phyloP scores from a whole-genome alignment of 371 early-diverging fungal species.

The Mucor racemosus region DNA sequence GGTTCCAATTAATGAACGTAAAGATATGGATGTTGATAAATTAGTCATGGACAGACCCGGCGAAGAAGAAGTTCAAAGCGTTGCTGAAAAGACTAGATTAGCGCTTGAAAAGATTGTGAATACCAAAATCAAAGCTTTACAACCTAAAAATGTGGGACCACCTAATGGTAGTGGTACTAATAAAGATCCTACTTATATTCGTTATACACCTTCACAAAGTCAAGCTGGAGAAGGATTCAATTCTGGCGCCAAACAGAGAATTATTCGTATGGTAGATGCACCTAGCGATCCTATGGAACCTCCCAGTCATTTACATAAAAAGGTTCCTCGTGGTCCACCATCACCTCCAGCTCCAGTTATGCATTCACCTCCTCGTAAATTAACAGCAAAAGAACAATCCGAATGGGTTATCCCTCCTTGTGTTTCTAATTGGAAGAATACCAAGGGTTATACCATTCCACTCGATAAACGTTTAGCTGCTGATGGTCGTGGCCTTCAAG shows the following conservation, averaged over 20 bases:
- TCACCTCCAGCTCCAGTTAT: slow-evolving; percentile 96
- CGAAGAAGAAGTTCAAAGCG: slow-evolving; percentile 78
- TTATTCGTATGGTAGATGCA: slow-evolving; percentile 94
- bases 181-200: slow-evolving; percentile 81
- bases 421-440: slow-evolving; percentile 99
- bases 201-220: slow-evolving; percentile 88
- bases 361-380: slow-evolving; percentile 96
- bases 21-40: slow-evolving; percentile 74
- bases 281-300: slow-evolving; percentile 97
- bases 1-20: slow-evolving; percentile 76
- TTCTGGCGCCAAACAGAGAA: slow-evolving; percentile 76
- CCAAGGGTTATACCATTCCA: slow-evolving; percentile 97
- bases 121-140: slow-evolving; percentile 72
- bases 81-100: slow-evolving; percentile 84
- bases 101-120: slow-evolving; percentile 92
- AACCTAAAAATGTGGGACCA: slow-evolving; percentile 66
- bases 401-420: slow-evolving; percentile 98
- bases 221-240: slow-evolving; percentile 61
- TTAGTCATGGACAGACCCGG: slow-evolving; percentile 77
- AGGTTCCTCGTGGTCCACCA: slow-evolving; percentile 86
- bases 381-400: slow-evolving; percentile 92
- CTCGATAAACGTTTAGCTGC: slow-evolving; percentile 97
- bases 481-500: slow-evolving; percentile 95
- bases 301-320: slow-evolving; percentile 89
- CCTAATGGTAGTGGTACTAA: slow-evolving; percentile 53